A percentile compares a stretch with the other conserved stretches of the same genome.
Conservation (phyloP, 192 early-diverging fungal species). For the Rhizophagus clarus region DNA sequence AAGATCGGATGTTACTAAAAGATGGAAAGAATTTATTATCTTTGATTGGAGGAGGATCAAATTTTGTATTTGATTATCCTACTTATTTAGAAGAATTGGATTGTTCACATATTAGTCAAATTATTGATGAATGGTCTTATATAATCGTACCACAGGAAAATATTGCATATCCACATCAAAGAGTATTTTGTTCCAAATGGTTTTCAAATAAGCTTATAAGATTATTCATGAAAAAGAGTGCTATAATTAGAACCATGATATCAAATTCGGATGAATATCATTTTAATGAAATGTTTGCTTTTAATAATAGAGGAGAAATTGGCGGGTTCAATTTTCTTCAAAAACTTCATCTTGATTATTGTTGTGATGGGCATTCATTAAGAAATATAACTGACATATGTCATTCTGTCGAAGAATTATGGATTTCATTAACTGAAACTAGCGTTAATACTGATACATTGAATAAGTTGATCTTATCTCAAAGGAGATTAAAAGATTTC, state of each 20-base stretch:
- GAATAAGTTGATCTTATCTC: background rate
- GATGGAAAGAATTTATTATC: background rate
- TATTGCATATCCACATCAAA: background rate
- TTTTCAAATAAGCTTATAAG: conserved; percentile 5
- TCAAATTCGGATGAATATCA: background rate
- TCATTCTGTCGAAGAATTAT: conserved; percentile 11
- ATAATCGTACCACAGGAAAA: background rate
- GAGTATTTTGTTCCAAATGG: background rate
- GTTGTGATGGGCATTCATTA: background rate
- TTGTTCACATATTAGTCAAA: background rate
- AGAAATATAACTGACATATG: background rate
- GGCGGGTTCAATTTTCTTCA: background rate
- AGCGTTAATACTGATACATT: background rate
- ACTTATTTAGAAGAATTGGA: background rate
- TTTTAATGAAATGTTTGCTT: background rate
- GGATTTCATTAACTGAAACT: background rate
- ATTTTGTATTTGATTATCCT: background rate
- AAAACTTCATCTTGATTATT: background rate
- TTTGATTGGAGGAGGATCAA: background rate
- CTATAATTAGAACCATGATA: background rate
- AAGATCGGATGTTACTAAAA: background rate
- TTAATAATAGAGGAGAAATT: background rate
- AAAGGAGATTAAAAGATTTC: background rate
- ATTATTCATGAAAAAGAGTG: background rate
- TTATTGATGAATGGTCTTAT: background rate